Conservation (phyloP, 345 rosid species). For the Euphorbia lathyris region DNA sequence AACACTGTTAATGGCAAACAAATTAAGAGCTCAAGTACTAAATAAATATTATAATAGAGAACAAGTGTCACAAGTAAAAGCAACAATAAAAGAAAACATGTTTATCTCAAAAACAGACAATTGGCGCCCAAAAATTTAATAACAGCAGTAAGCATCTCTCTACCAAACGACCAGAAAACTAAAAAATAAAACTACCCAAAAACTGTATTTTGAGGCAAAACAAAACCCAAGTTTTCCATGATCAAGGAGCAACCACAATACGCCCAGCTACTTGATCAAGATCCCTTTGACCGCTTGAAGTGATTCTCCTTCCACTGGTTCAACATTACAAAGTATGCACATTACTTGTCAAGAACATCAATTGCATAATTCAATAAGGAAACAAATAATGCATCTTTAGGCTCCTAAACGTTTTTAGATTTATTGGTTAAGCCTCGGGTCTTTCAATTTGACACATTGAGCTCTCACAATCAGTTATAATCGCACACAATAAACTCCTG, state of each 20-base stretch:
- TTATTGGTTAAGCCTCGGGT: no score
- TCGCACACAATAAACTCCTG: no score
- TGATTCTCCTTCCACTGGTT: conserved; percentile 75
- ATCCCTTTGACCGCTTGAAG: conserved; percentile 82
- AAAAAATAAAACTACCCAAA: neutral
- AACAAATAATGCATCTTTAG: neutral
- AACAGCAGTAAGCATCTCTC: neutral
- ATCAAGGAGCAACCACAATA: conserved; percentile 28
- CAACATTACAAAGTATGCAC: neutral
- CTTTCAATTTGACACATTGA: no score
- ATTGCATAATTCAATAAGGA: neutral
- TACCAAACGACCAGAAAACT: neutral
- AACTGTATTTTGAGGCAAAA: neutral
- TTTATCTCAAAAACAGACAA: no score
- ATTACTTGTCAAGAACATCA: neutral
- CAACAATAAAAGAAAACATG: neutral
- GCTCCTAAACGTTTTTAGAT: no score
- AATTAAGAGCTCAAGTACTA: no score
- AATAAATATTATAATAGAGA: neutral
- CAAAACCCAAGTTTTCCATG: neutral
- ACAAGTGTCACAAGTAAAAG: neutral
- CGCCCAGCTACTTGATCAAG: conserved; percentile 93
- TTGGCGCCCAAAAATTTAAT: neutral
- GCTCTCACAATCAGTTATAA: no score
- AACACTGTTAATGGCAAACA: no score